A percentile compares a stretch with the other conserved stretches of the same genome.
These are phyloP conservation scores for Lentinus polychrous DNA, from an alignment of 1,284 basidiomycete species.

Conservation along the genomic window DNA sequence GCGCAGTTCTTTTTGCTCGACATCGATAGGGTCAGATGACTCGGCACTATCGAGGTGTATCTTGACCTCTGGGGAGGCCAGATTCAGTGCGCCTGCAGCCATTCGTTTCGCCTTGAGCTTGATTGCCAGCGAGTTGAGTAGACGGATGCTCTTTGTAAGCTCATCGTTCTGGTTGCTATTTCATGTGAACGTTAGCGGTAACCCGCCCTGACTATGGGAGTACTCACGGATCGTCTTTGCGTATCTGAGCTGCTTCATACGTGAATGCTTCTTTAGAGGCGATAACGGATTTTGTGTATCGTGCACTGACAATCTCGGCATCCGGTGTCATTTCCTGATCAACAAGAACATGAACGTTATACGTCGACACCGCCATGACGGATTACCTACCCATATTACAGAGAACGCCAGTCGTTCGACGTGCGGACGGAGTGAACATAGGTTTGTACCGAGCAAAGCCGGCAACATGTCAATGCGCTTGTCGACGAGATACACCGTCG, in stretches of 20 bases:
- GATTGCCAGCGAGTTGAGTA: conserved; percentile 85
- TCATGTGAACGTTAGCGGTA: conserved; percentile 1
- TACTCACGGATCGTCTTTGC: conserved; percentile 86
- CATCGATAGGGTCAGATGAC: conserved; percentile 92
- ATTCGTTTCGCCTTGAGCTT: conserved; percentile 86
- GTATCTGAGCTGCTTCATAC: conserved; percentile 92
- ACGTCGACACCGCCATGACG: neutral
- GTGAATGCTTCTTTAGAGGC: conserved; percentile 96
- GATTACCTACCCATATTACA: conserved; percentile 80
- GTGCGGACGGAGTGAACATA: conserved; percentile 90
- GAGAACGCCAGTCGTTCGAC: conserved; percentile 97
- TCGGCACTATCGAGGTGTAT: conserved; percentile 92
- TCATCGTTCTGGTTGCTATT: conserved; percentile 70
- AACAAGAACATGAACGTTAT: neutral
- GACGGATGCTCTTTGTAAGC: conserved; percentile 82
- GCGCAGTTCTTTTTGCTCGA: conserved; percentile 89
- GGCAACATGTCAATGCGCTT: conserved; percentile 99
- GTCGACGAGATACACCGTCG: conserved; percentile 98
- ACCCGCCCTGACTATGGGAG: conserved; percentile 6
- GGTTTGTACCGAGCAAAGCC: conserved; percentile 87
- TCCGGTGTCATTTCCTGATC: conserved; percentile 76
- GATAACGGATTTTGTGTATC: conserved; percentile 96
- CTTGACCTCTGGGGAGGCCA: conserved; percentile 97
- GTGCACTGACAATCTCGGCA: conserved; percentile 85
- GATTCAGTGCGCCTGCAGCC: conserved; percentile 91